These are phyloP conservation scores for Combretum micranthum DNA, from an alignment of 345 rosid species.

Conservation along the genomic window DNA sequence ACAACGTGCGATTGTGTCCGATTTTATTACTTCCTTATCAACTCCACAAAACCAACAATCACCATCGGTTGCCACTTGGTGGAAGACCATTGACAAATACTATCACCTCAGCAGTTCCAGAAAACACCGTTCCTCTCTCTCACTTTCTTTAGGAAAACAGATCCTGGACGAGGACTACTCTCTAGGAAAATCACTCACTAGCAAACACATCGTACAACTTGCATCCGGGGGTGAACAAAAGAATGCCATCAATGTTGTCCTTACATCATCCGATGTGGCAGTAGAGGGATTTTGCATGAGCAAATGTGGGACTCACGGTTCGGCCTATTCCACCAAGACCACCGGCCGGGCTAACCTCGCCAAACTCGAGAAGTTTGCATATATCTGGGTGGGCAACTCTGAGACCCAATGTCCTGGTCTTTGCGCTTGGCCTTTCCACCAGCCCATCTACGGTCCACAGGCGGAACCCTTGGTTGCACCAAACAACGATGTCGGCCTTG, in stretches of 20 bases:
- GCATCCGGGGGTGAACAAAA: slow-evolving; percentile 54
- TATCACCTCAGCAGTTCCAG: slow-evolving; percentile 32
- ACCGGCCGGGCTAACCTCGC: slow-evolving; percentile 10
- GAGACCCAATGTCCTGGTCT: slow-evolving; percentile 81
- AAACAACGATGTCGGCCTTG: slow-evolving; percentile 73
- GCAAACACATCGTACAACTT: slow-evolving; percentile 33
- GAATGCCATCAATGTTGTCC: slow-evolving; percentile 44
- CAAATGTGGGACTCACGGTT: slow-evolving; percentile 59
- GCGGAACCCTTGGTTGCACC: slow-evolving; percentile 62
- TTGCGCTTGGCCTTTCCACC: slow-evolving; percentile 95
- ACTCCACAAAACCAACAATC: slow-evolving; percentile 15
- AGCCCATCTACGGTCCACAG: slow-evolving; percentile 84
- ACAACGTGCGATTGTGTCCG: too few relatives aligned
- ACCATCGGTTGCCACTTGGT: slow-evolving; percentile 76
- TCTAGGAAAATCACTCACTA: slow-evolving; percentile 57
- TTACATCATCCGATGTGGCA: slow-evolving; percentile 51
- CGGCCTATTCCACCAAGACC: slow-evolving; percentile 21
- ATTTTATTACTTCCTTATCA: slow-evolving; percentile 48
- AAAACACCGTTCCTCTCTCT: slow-evolving; percentile 13
- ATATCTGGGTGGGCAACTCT: slow-evolving; percentile 85
- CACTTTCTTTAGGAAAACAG: slow-evolving; percentile 45
- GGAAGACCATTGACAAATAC: slow-evolving; percentile 59
- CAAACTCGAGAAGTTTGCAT: slow-evolving; percentile 36
- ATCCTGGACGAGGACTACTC: slow-evolving; percentile 52
- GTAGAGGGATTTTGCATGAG: slow-evolving; percentile 49